Evolutionary conservation across 148 eudicot genomes (phyloP).

Genomic region (Silene latifolia): DNA sequence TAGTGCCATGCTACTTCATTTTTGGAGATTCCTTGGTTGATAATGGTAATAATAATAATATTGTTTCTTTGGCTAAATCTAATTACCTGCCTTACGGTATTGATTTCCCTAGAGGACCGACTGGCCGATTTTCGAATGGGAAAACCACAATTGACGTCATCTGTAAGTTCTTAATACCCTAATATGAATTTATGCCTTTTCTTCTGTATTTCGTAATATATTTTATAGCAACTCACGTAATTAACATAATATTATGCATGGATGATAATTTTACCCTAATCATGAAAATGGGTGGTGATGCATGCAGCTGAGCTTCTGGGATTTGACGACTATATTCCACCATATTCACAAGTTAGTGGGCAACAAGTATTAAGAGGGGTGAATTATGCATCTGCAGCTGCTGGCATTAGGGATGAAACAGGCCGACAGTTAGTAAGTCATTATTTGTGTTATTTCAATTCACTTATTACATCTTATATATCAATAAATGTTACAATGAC

Average conservation of each 20-base stretch:
- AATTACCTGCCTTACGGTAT: constrained; percentile 86
- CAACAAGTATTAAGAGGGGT: constrained; percentile 46
- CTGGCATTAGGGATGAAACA: constrained; percentile 71
- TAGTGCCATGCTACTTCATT: constrained; percentile 74
- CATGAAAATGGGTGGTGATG: background rate
- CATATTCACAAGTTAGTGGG: constrained; percentile 44
- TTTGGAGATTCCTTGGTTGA: constrained; percentile 92
- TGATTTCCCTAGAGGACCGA: constrained; percentile 66
- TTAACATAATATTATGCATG: background rate
- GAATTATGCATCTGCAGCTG: constrained; percentile 83
- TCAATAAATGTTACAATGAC: too few species aligned
- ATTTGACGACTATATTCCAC: constrained; percentile 43
- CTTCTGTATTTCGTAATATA: background rate
- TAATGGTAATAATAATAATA: constrained; percentile 75
- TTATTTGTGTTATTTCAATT: background rate
- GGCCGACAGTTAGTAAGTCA: constrained; percentile 53
- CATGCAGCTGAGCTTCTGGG: constrained; percentile 53
- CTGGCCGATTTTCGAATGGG: constrained; percentile 82
- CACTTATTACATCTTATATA: too few species aligned
- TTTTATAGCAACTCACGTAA: too few species aligned
- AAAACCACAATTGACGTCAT: constrained; percentile 72
- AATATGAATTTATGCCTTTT: background rate
- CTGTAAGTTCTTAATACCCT: constrained; percentile 28
- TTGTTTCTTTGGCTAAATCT: constrained; percentile 67
- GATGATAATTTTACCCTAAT: background rate